Conservation (phyloP, 163 green algal genomes). For the Chlamydomonas reinhardtii region DNA sequence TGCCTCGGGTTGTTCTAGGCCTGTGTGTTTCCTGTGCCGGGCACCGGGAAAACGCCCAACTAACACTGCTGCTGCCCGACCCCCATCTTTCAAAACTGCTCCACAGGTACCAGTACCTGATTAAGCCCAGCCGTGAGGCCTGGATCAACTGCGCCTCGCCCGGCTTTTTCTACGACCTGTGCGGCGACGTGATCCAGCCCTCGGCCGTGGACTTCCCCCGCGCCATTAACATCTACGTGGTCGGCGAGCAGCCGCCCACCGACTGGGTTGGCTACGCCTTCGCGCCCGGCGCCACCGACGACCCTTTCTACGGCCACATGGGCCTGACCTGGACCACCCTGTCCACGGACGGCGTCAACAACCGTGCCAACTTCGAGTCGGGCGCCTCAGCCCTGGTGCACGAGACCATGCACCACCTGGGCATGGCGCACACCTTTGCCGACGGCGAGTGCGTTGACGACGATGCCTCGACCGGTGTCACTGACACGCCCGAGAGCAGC, state of each 20-base stretch:
- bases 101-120: conserved; percentile 10
- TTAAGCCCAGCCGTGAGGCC: not conserved
- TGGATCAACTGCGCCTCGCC: conserved; percentile 9
- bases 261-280: conserved; percentile 1
- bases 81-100: not conserved
- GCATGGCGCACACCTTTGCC: conserved; percentile 23
- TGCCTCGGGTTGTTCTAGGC: too few relatives aligned
- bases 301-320: conserved; percentile 16
- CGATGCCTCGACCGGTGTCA: not conserved
- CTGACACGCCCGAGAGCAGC: not conserved
- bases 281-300: not conserved
- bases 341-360: conserved; percentile 26
- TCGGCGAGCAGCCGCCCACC: conserved; percentile 6
- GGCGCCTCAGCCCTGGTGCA: not conserved
- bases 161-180: conserved; percentile 3
- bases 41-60: too few relatives aligned
- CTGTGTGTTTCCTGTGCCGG: too few relatives aligned
- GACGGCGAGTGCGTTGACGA: not conserved
- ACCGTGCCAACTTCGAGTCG: conserved; percentile 5
- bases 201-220: not conserved
- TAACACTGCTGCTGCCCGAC: not conserved
- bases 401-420: conserved; percentile 33
- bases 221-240: conserved; percentile 15
- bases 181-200: conserved; percentile 1
- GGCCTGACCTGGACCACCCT: not conserved